Base-by-base conservation (phyloP, 2,329 filamentous ascomycete genomes). In the Botryotinia calthae region DNA sequence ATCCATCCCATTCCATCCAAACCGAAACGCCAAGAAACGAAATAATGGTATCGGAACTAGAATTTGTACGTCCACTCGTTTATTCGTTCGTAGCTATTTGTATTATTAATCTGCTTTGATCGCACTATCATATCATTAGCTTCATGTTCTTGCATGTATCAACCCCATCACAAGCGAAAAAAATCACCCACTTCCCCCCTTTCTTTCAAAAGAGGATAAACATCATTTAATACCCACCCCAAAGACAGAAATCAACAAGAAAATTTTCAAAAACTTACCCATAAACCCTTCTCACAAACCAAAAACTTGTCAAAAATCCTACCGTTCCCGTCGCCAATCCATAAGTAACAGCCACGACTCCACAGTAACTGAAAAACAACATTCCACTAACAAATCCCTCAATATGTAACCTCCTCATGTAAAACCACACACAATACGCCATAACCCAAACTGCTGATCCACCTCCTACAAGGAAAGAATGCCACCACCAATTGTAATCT, bases 401-500 rank as follows among this genome's bases (percentile, higher is more conserved):
- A 76, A 97, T 93, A 81, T 95, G 91, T 72, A 97, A 86, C 81
- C 93, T 93, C 76, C 89, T 89, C 77, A 90, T 87, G 82, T 93
- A 97, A 84, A 95, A 97, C 90, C 93, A 97, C 67, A 91, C 84
- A 81, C 92, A 93, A 83, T 96, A 97, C 54, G 88, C 81, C 80
- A 95, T 96, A 54, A 97, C 88, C 93, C 93, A 97, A 74, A 93
- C 82, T 10, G 91, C 88, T 77, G 90, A 93, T 77, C 90, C 89
- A 65, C 91, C 91, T 62, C 94, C 94, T 14, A 94, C 88, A 66
- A 93, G 83, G 84, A 97, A 96, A 69, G 91, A 93, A 81, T 93
- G 92, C 93, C 93, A 97, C 93, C 93, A 96, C 94, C 94, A 97
- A 81, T 93, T 88, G 82, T 96, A 91, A 82, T 97, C 94, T 86